Evolutionary conservation across 2,329 filamentous ascomycete genomes (phyloP).

Genomic region (Xylaria hypoxylon): DNA sequence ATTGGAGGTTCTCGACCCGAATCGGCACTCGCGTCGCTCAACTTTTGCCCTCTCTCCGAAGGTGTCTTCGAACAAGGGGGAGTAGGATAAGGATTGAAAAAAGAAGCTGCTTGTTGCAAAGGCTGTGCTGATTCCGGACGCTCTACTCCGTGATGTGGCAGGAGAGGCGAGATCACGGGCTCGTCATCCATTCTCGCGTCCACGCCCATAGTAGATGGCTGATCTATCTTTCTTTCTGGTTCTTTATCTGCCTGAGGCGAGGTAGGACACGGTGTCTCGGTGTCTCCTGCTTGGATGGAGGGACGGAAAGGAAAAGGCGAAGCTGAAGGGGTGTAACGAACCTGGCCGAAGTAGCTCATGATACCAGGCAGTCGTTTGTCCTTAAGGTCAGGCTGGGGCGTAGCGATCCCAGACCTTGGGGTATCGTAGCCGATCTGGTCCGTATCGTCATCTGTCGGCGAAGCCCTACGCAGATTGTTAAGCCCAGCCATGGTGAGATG

Average conservation of each 20-base stretch:
- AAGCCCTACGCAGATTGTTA: conserved; percentile 67
- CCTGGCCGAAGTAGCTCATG: conserved; percentile 98
- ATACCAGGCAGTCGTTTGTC: conserved; percentile 97
- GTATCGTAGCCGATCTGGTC: conserved; percentile 87
- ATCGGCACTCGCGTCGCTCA: conserved; percentile 57
- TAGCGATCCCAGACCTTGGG: conserved; percentile 90
- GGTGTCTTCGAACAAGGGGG: conserved; percentile 65
- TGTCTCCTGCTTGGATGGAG: conserved; percentile 55
- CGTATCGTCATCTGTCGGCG: conserved; percentile 74
- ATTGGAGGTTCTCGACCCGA: conserved; percentile 51
- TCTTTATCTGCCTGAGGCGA: conserved; percentile 53
- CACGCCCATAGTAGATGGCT: conserved; percentile 43
- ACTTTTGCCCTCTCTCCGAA: conserved; percentile 58
- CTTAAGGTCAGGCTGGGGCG: conserved; percentile 90
- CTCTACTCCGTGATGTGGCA: conserved; percentile 55
- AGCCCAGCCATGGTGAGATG: conserved; percentile 53
- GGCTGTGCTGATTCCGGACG: conserved; percentile 49
- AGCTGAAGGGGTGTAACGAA: conserved; percentile 86
- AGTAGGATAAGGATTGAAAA: conserved; percentile 65
- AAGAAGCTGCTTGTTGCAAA: conserved; percentile 46
- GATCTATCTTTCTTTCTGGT: conserved; percentile 39
- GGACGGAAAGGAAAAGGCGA: conserved; percentile 55
- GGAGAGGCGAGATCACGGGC: conserved; percentile 51
- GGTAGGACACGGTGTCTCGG: conserved; percentile 51
- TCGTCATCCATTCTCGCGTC: conserved; percentile 44